These are phyloP conservation scores for Euphorbia peplus DNA, from an alignment of 345 rosid genomes.

Conservation along the genomic window DNA sequence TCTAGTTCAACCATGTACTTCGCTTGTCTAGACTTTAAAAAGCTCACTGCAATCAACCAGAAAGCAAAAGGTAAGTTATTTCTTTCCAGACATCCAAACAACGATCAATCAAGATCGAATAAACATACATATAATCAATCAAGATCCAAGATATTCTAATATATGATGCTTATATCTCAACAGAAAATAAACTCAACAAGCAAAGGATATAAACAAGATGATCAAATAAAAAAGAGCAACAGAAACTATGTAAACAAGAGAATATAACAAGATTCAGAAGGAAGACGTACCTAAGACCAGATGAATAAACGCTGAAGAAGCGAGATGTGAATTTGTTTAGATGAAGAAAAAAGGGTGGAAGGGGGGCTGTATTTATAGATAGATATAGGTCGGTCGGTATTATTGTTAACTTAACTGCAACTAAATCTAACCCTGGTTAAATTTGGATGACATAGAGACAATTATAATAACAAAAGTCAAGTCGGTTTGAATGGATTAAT, in stretches of 20 bases:
- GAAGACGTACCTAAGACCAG: background rate
- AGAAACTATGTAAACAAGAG: background rate
- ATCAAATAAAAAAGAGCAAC: background rate
- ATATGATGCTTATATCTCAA: too few relatives aligned
- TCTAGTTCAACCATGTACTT: conserved; percentile 74
- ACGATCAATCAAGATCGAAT: too few relatives aligned
- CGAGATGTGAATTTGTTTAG: background rate
- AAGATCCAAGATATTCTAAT: too few relatives aligned
- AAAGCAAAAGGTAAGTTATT: background rate
- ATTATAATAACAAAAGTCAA: background rate
- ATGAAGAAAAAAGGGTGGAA: background rate
- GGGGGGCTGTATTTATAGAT: background rate
- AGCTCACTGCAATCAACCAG: background rate
- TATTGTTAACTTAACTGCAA: background rate
- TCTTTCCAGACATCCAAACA: background rate
- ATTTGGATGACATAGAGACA: background rate
- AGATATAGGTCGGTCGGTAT: background rate
- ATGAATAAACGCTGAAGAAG: background rate
- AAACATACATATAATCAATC: too few relatives aligned
- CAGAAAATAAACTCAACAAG: too few relatives aligned
- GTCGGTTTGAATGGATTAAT: background rate
- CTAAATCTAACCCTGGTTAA: background rate
- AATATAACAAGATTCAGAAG: background rate
- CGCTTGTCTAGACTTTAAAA: background rate
- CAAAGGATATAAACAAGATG: background rate